Base-by-base conservation (phyloP, 495 filamentous ascomycete genomes). In the Arthonia radiata region DNA sequence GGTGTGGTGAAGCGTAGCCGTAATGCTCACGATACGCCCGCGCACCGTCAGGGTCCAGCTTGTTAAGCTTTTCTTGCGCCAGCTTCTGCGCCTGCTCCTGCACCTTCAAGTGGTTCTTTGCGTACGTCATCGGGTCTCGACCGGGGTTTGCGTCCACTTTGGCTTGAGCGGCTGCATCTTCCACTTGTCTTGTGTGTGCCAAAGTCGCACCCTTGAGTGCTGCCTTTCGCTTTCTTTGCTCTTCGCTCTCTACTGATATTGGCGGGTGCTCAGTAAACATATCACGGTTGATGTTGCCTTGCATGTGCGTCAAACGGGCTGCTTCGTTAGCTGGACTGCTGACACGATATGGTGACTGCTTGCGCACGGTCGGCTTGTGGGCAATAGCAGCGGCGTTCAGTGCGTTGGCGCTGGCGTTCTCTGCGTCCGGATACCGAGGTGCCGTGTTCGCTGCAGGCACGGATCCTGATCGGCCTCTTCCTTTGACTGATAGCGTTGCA, bases 81-180 rank as follows among this genome's bases (percentile, higher is more conserved):
- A 81, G 62, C 38, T 71, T 79, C 40, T 82, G 74, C 0, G 81
- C 81, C 2, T 72, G 67, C 31, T 83, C 77, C 40, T 93, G 76
- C 3, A 93, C 47, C 31, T 59, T 64, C 18, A 65, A 55, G 30
- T 65, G 65, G 3, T 52, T 50, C 21, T 43, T 7, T 7, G 19
- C 19, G 19, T 22, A 42, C 28, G 18, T 31, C 30, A n/a, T 21
- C 31, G 37, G 7, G 37, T 37, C 36, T 51, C 29, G 26, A 50
- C 41, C 37, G 44, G 41, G 32, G 41, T 46, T 40, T 39, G 52
- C 49, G 25, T 34, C 32, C 6, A 40, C 45, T 5, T 50, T 37
- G 3, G 14, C 28, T 1, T 39, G 28, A 4, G 22, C 30, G n/a
- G 21, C 38, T 27, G 13, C 38, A 41, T 15, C 55, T 47, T 0